Base-by-base conservation (phyloP, 2,329 filamentous ascomycete species). In the Gaeumannomyces tritici region DNA sequence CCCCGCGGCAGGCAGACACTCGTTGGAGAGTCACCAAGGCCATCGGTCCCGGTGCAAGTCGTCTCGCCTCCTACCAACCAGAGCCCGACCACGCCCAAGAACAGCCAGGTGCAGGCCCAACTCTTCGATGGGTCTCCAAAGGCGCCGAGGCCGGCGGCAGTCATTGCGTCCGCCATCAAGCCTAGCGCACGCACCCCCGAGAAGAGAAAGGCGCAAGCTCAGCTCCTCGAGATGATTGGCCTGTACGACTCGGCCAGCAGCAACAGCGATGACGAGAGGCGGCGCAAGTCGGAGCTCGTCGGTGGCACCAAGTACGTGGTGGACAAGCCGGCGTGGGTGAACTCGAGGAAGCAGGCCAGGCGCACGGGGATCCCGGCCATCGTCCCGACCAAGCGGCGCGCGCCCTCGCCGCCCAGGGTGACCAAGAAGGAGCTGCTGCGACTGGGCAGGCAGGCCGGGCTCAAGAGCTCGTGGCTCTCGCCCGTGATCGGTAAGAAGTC, bases 301-400 rank as follows among this genome's bases (percentile, higher is more conserved):
- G 35, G 47, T 51, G 28, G 59, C 47, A 55, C 42, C 3, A 55
- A 15, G 28, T 61, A 61, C 55, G 51, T 55, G 13, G 29, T 55
- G n/a, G 33, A 57, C 31, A 21, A 26, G 11, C 6, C 21, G 21
- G 21, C 27, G n/a, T 35, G n/a, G 13, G 7, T 7, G 29, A 5
- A 18, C 8, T 15, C 27, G 7, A 12, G 27, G 13, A 35, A 28
- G 18, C 51, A 21, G 9, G 55, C 54, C 11, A 33, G 21, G 51
- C 18, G 18, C 28, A 56, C 60, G 12, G 60, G 60, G 18, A 42
- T 61, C 18, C 60, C 60, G 4, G 54, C 54, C 31, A 61, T 61
- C 27, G 26, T 35, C 9, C 60, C 51, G 18, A 57, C 60, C 11
- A 55, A n/a, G 27, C 28, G 2, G 24, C 47, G 18, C 3, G 12